Base-by-base conservation (phyloP, 257 asterid genomes). In the Petrea volubilis region DNA sequence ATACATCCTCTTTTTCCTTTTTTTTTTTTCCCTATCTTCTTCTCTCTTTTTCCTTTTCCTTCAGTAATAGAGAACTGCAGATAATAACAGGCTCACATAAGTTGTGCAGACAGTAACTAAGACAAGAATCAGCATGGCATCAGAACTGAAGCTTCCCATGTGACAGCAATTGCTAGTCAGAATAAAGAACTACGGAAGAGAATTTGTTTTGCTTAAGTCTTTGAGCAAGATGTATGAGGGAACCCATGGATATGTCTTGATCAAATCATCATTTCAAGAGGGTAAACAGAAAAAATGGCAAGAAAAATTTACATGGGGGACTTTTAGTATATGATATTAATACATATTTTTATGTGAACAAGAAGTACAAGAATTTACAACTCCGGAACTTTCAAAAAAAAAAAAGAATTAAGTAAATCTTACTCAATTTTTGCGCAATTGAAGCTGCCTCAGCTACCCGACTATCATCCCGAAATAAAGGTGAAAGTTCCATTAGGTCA, bases 391-490 rank as follows among this genome's bases (percentile, higher is more conserved):
- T 53, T 44, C 34, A 38, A 29, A 44, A 17, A 43, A 40, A 41
- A 33, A 76, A 14, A n/a, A n/a, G 4, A 38, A 38, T n/a, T 12
- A 38, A 1, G 50, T 67, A 44, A 62, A 78, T 75, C 98, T 80
- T 90, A 95, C 98, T 88, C 85, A 95, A 84, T 90, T 92, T 95
- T 76, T 95, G 97, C 34, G 99, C 98, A 77, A 95, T 90, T 36
- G 99, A 90, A 79, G 99, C 99, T 79, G 99, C 98, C 80, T 95
- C 97, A 7, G 97, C 98, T 18, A 92, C 99, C 70, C 98, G 97
- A 75, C 95, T 92, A 82, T 95, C 98, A 80, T 95, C 97, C 75
- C 97, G 92, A 78, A 95, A 95, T 65, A 95, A 83, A 59, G 98
- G 92, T 74, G 99, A 95, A 68, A 95, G 96, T 79, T 95, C 98